Evolutionary conservation across 2,329 filamentous ascomycete species (phyloP), one percentile per base, ranked within the genome.

Genomic region (Annulohypoxylon truncatum): DNA sequence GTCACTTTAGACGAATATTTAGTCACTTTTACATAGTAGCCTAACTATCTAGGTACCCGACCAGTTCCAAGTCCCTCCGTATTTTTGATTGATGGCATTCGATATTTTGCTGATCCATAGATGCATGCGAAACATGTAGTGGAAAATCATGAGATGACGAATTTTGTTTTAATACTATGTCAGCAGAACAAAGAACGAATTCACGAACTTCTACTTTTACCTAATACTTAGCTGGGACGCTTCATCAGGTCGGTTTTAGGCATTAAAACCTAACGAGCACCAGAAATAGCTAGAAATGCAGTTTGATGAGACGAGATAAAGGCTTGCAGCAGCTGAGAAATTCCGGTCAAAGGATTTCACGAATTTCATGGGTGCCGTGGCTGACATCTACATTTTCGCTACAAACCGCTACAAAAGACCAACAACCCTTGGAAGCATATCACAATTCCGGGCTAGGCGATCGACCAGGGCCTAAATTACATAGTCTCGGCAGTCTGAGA

Each of bases 401-500:
- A 38, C 35, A 38, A 38, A 38, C 42, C 46, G 47, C 42, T 58
- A 61, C 59, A 48, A 50, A 61, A 50, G 15, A 44, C 56, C 33
- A 55, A 42, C 52, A 28, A 38, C 38, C 38, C 38, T 22, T 42
- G 15, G 12, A 42, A 42, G 67, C 64, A 59, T 24, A 67, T 69
- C 67, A 26, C 60, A 67, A 69, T 69, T 60, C 63, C 57, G 59
- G 59, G 15, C 26, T 50, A 52, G 42, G 55, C 40, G 18, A 63
- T 56, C 22, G 42, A 58, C 59, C 52, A 35, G 51, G 55, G 55
- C 24, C 20, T 13, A 44, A 33, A n/a, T 46, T 62, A 56, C 46
- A 29, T 28, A 33, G 33, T 60, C 56, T 60, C 33, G 53, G 53
- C 48, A 54, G 31, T 44, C 28, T 60, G 33, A 50, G 22, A 48